phyloP scores from a whole-genome alignment of 78 protist species.

The Tieghemostelium lacteum region DNA sequence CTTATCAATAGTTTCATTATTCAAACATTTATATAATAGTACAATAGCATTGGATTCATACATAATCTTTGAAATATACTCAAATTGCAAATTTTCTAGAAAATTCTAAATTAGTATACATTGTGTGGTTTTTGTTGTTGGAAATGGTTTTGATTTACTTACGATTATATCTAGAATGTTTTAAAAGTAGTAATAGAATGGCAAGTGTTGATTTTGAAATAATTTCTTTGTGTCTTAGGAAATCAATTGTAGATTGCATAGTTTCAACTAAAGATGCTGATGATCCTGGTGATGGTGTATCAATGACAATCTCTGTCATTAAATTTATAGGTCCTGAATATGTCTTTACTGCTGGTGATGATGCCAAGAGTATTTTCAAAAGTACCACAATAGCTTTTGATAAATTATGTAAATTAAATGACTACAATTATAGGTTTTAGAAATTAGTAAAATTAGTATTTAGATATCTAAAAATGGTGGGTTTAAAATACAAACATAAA shows the following conservation, averaged over 20 bases:
- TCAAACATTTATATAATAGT: slow-evolving; percentile 42
- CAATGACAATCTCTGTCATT: slow-evolving; percentile 61
- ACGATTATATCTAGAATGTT: slow-evolving; percentile 75
- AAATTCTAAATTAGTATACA: no score
- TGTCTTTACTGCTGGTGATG: slow-evolving; percentile 51
- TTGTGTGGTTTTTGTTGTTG: no score
- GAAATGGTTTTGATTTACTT: no score
- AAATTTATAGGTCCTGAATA: slow-evolving; percentile 67
- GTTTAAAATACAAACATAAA: slow-evolving; percentile 15
- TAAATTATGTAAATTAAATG: slow-evolving; percentile 6
- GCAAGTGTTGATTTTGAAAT: slow-evolving; percentile 49
- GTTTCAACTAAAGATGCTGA: slow-evolving; percentile 64
- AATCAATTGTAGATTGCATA: slow-evolving; percentile 72
- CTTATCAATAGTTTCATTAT: slow-evolving; percentile 61
- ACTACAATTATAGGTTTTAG: not conserved
- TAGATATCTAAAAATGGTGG: not conserved
- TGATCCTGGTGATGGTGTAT: slow-evolving; percentile 63
- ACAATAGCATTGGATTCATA: slow-evolving; percentile 62
- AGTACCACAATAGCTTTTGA: slow-evolving; percentile 47
- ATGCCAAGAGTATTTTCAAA: slow-evolving; percentile 48
- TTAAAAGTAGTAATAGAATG: slow-evolving; percentile 41
- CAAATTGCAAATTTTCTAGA: slow-evolving; percentile 63
- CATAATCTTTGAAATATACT: slow-evolving; percentile 44
- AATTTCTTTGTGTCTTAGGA: slow-evolving; percentile 73
- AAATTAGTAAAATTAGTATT: not conserved